Conservation (phyloP, 345 rosid species). For the Acer yangbiense region DNA sequence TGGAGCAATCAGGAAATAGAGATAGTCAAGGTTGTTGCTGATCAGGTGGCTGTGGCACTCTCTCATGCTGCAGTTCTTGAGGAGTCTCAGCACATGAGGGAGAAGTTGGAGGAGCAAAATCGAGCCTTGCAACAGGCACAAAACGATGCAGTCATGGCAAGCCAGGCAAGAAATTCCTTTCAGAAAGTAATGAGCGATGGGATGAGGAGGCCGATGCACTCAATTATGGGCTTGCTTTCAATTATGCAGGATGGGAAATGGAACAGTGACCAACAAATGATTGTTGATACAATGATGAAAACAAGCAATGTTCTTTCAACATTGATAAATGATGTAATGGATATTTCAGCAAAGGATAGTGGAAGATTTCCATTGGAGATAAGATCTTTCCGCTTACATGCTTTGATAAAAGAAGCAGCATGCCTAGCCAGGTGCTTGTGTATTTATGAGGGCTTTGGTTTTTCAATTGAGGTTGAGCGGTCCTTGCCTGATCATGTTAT, state of each 20-base stretch:
- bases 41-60: slow-evolving; percentile 95
- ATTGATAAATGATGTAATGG: slow-evolving; percentile 85
- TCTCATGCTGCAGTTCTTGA: slow-evolving; percentile 97
- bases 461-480: slow-evolving; percentile 67
- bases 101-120: slow-evolving; percentile 84
- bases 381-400: slow-evolving; percentile 61
- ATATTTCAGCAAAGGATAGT: slow-evolving; percentile 58
- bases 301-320: slow-evolving; percentile 75
- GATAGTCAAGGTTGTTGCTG: slow-evolving; percentile 93
- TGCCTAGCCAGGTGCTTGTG: slow-evolving; percentile 84
- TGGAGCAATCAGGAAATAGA: slow-evolving; percentile 87
- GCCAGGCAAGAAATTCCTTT: slow-evolving; percentile 73
- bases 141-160: slow-evolving; percentile 82
- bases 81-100: slow-evolving; percentile 95
- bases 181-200: slow-evolving; percentile 94
- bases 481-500: slow-evolving; percentile 71
- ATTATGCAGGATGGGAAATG: slow-evolving; percentile 69
- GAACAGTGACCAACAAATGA: slow-evolving; percentile 57
- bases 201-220: slow-evolving; percentile 93
- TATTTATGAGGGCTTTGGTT: slow-evolving; percentile 60
- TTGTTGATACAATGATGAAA: slow-evolving; percentile 79
- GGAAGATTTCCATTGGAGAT: slow-evolving; percentile 69
- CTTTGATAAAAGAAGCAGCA: slow-evolving; percentile 70
- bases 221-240: slow-evolving; percentile 75
- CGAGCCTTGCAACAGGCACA: slow-evolving; percentile 72